Evolutionary conservation across 2,329 filamentous ascomycete genomes (phyloP).

Genomic region (Phaeophleospora eucalypticola): DNA sequence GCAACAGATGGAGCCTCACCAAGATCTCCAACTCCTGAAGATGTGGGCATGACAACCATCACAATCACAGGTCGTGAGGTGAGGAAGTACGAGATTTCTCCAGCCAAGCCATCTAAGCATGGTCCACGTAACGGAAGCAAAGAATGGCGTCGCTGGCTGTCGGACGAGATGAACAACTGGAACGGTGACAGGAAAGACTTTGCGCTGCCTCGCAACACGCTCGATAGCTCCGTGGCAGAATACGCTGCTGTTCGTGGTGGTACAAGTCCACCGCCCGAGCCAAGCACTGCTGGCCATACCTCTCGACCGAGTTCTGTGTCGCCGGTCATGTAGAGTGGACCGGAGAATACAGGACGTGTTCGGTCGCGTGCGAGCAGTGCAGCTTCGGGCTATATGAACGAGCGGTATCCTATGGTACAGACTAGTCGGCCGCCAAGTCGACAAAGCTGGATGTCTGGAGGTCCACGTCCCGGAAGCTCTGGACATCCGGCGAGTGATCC

Average conservation of each 20-base stretch:
- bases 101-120: constrained; percentile 17
- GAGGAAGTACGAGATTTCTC: constrained; percentile 39
- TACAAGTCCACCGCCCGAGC: constrained; percentile 3
- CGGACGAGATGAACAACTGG: constrained; percentile 39
- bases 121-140: constrained; percentile 32
- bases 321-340: constrained; percentile 12
- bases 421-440: constrained; percentile 29
- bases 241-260: not conserved
- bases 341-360: constrained; percentile 4
- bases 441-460: constrained; percentile 7
- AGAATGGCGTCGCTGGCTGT: constrained; percentile 47
- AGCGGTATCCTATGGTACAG: constrained; percentile 41
- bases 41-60: constrained; percentile 36
- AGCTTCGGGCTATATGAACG: constrained; percentile 39
- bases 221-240: not conserved
- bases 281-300: not conserved
- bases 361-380: constrained; percentile 13
- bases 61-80: constrained; percentile 43
- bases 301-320: constrained; percentile 14
- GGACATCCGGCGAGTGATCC: not conserved
- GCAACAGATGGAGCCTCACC: constrained; percentile 38
- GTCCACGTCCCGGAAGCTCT: not conserved
- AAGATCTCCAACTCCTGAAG: constrained; percentile 26
- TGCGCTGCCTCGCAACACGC: not conserved
- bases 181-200: not conserved